Evolutionary conservation across 441 rosid genomes (phyloP).

Genomic region (Gossypium gossypioides): DNA sequence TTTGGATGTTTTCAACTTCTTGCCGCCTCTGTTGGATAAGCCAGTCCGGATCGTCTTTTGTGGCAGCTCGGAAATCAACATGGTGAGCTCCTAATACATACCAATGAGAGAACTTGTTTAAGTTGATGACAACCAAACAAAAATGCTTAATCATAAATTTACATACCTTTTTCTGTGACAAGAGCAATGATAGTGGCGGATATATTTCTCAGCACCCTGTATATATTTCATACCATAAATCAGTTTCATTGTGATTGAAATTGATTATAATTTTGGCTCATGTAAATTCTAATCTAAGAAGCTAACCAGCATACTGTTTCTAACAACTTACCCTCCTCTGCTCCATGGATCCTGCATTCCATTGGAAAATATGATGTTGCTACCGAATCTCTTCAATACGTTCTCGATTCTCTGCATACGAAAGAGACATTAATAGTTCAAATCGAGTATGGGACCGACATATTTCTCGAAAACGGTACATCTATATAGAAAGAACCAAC

Average conservation of each 20-base stretch:
- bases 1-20: slow-evolving; percentile 45
- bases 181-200: slow-evolving; percentile 55
- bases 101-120: background rate
- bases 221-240: background rate
- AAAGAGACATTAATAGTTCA: background rate
- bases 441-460: background rate
- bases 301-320: background rate
- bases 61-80: slow-evolving; percentile 45
- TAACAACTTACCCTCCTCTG: slow-evolving; percentile 51
- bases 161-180: slow-evolving; percentile 47
- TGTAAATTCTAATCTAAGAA: background rate
- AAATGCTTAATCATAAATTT: background rate
- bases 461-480: background rate
- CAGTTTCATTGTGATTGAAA: background rate
- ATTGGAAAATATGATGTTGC: slow-evolving; percentile 67
- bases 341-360: slow-evolving; percentile 80
- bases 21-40: slow-evolving; percentile 45
- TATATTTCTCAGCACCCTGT: slow-evolving; percentile 54
- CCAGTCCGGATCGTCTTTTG: slow-evolving; percentile 59
- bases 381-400: slow-evolving; percentile 49
- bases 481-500: background rate
- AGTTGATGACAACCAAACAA: background rate
- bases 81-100: slow-evolving; percentile 55
- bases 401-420: slow-evolving; percentile 34
- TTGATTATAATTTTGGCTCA: background rate